Conservation (phyloP, 176 grass and related monocot species). For the Oryza meridionalis region DNA sequence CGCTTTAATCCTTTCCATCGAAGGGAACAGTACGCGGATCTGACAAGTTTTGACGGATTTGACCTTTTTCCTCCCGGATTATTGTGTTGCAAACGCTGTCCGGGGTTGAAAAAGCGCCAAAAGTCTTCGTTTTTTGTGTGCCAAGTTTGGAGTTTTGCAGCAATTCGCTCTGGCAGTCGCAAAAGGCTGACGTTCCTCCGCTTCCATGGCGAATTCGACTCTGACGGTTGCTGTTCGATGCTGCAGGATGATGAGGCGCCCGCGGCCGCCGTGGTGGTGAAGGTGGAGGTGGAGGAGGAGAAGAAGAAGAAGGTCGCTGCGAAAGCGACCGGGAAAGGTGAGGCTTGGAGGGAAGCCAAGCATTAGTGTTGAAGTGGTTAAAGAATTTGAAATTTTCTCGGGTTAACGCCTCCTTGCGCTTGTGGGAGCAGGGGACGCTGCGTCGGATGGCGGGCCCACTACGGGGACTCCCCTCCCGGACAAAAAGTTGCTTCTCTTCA, state of each 20-base stretch:
- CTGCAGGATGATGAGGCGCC: conserved; percentile 42
- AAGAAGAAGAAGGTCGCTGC: conserved; percentile 35
- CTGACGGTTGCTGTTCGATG: conserved; percentile 33
- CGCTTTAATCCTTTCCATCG: conserved; percentile 65
- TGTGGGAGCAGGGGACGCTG: conserved; percentile 58
- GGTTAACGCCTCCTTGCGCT: conserved; percentile 43
- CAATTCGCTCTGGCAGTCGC: background rate
- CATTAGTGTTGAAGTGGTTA: conserved; percentile 56
- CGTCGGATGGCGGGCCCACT: conserved; percentile 53
- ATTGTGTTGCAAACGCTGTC: conserved; percentile 25
- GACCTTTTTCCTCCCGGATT: conserved; percentile 48
- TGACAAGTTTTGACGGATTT: conserved; percentile 60
- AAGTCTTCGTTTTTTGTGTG: conserved; percentile 46
- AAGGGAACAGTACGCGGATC: conserved; percentile 53
- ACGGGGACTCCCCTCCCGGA: conserved; percentile 60
- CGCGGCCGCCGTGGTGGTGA: background rate
- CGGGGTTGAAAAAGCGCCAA: conserved; percentile 18
- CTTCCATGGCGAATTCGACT: conserved; percentile 21
- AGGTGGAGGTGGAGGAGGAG: conserved; percentile 1
- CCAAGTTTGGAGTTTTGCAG: conserved; percentile 29
- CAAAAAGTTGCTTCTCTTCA: conserved; percentile 74
- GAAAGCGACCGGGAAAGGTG: conserved; percentile 71
- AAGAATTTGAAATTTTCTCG: conserved; percentile 48
- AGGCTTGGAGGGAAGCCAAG: conserved; percentile 61
- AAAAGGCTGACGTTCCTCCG: background rate